Evolutionary conservation across 2,329 filamentous ascomycete genomes (phyloP).

Genomic region (Trichothecium roseum): DNA sequence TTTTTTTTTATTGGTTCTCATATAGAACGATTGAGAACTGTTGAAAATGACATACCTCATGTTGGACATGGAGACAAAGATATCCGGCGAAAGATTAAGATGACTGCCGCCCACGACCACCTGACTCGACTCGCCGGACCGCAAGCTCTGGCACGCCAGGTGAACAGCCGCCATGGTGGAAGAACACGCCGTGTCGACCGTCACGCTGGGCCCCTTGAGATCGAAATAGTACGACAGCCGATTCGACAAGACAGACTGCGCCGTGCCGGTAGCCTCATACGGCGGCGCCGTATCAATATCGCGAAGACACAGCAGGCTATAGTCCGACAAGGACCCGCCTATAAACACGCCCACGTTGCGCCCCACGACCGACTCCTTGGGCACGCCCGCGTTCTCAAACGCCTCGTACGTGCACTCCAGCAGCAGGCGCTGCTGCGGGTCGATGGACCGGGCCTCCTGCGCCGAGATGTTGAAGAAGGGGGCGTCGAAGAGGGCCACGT

Average conservation of each 20-base stretch:
- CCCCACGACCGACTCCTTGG: constrained; percentile 34
- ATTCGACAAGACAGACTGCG: constrained; percentile 37
- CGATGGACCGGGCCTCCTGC: constrained; percentile 18
- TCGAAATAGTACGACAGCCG: constrained; percentile 43
- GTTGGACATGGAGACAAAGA: constrained; percentile 20
- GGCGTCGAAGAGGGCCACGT: constrained; percentile 9
- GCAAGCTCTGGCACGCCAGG: constrained; percentile 34
- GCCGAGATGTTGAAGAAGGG: constrained; percentile 17
- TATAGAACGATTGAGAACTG: too few relatives aligned
- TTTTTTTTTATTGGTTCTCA: constrained; percentile 12
- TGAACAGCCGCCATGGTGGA: constrained; percentile 36
- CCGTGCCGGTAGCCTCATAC: constrained; percentile 2
- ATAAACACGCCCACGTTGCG: constrained; percentile 39
- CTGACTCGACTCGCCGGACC: constrained; percentile 15
- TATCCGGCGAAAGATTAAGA: constrained; percentile 8
- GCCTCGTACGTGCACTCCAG: constrained; percentile 45
- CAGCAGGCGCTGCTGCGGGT: constrained; percentile 42
- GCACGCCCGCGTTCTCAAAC: constrained; percentile 40
- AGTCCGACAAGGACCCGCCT: constrained; percentile 36
- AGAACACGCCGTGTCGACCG: constrained; percentile 39
- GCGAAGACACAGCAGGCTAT: constrained; percentile 31
- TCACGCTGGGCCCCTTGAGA: constrained; percentile 38
- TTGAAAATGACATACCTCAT: constrained; percentile 5
- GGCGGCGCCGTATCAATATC: constrained; percentile 35
- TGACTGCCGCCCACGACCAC: not conserved